Evolutionary conservation across 176 grass and related monocot species (phyloP).

Genomic region (Typha latifolia): DNA sequence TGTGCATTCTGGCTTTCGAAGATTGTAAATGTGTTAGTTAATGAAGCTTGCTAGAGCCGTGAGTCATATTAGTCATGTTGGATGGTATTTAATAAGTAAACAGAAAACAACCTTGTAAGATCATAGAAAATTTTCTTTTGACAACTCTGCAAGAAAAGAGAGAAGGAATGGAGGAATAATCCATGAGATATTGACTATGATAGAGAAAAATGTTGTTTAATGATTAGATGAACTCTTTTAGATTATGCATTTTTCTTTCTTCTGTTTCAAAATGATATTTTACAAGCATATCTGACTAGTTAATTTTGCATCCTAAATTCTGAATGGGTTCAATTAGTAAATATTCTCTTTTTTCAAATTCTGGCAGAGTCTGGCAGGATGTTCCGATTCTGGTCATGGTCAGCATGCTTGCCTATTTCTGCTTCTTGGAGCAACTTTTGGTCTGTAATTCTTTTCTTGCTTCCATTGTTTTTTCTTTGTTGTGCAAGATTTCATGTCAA

Average conservation of each 20-base stretch:
- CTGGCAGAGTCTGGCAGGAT: constrained; percentile 88
- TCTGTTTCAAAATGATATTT: not conserved
- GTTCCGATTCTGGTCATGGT: constrained; percentile 93
- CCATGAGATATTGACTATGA: not conserved
- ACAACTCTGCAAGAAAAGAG: too few relatives aligned
- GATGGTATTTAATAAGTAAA: too few relatives aligned
- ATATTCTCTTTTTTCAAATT: constrained; percentile 31
- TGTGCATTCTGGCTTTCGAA: too few relatives aligned
- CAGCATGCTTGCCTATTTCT: constrained; percentile 99
- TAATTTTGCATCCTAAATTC: not conserved
- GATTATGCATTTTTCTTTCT: not conserved
- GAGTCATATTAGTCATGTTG: too few relatives aligned
- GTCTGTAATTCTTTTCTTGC: constrained; percentile 26
- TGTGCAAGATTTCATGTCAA: constrained; percentile 7
- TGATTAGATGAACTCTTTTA: not conserved
- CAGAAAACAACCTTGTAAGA: too few relatives aligned
- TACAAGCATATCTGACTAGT: not conserved
- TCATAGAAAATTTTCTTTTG: too few relatives aligned
- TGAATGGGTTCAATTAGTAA: not conserved
- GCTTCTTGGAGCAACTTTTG: constrained; percentile 99
- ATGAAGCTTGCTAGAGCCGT: too few relatives aligned
- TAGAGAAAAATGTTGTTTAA: not conserved
- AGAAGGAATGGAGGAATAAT: not conserved
- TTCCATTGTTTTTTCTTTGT: constrained; percentile 10
- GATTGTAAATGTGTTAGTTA: too few relatives aligned